Evolutionary conservation across 1,284 basidiomycete species (phyloP), one percentile per base, ranked within the genome.

Genomic region (Retiboletus flavoniger): DNA sequence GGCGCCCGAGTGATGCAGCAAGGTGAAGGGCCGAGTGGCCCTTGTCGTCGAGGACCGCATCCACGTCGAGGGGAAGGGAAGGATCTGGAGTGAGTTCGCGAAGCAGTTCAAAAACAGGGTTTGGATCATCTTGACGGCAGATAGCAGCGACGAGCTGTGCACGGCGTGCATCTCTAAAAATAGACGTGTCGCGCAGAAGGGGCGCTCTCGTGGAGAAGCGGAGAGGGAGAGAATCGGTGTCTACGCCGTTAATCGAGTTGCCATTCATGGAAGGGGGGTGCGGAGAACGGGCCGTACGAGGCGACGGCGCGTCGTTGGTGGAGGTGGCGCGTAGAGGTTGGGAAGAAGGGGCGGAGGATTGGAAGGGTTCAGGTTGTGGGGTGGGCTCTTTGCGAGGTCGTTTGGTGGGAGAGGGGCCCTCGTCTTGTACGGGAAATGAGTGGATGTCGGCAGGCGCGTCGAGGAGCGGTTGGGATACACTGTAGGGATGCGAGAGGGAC

Each of bases 11-110:
- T 35, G 94, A 92, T 7, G 93, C 87, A 1, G 97, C 95, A 68
- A 98, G 84, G 70, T 99, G 97, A 28, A 99, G 78, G 7, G 96
- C 89, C 0, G 94, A 95, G 71, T 99, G 96, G 0, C 94, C 93
- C 65, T 95, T 89, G 60, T 98, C 93, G 66, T 99, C 97, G 36
- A 98, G 82, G 41, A 95, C 80, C 17, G 83, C 79, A 68, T 98
- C 91, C 46, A 91, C 75, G 58, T 94, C 91, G 46, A 85, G 55
- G 56, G 57, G 65, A 50, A 60, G 64, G 61, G 64, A 70, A 58
- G 53, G 69, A 57, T 84, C 78, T 9, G 79, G 74, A 9, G 78
- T 74, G 28, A 87, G 76, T 65, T 85, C 83, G 44, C 83, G 82
- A 24, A 91, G 72, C 19, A 87, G 72, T 52, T 87, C 81, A 4